Evolutionary conservation across 192 early-diverging fungal species (phyloP).

Genomic region (Coemansia sp.): DNA sequence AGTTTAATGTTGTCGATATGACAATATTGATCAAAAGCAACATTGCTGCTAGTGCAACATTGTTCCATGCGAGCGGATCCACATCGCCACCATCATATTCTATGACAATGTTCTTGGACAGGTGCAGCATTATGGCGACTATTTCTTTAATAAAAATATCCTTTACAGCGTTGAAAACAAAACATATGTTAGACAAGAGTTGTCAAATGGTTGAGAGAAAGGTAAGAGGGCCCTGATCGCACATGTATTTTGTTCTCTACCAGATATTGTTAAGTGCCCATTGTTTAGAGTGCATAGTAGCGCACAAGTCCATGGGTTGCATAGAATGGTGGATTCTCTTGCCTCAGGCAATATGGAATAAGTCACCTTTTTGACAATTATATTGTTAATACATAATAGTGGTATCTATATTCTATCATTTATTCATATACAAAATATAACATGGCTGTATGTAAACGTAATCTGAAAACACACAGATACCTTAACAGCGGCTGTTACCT

Average conservation of each 20-base stretch:
- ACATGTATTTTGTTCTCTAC: neutral
- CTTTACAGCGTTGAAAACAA: neutral
- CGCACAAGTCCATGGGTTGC: no score
- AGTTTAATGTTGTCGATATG: slow-evolving; percentile 26
- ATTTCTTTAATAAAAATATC: neutral
- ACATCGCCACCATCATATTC: neutral
- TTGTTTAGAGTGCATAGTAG: neutral
- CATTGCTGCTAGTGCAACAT: slow-evolving; percentile 40
- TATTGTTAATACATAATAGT: neutral
- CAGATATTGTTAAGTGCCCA: neutral
- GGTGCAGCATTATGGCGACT: neutral
- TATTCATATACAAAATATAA: neutral
- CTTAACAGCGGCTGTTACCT: neutral
- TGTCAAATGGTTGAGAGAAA: neutral
- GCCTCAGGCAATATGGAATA: neutral
- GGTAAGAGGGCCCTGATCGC: neutral
- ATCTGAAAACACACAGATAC: neutral
- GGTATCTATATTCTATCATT: neutral
- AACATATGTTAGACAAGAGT: neutral
- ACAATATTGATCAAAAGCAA: slow-evolving; percentile 33
- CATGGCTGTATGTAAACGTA: neutral
- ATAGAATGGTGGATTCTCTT: neutral
- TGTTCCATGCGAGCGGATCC: slow-evolving; percentile 39
- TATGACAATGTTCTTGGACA: neutral
- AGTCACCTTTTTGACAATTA: neutral